Percentiles rank a stretch among this genome's conserved stretches.
These are phyloP conservation scores for Cyberlindnera xylosilytica DNA, from an alignment of 805 yeast genomes.

Conservation along the genomic window DNA sequence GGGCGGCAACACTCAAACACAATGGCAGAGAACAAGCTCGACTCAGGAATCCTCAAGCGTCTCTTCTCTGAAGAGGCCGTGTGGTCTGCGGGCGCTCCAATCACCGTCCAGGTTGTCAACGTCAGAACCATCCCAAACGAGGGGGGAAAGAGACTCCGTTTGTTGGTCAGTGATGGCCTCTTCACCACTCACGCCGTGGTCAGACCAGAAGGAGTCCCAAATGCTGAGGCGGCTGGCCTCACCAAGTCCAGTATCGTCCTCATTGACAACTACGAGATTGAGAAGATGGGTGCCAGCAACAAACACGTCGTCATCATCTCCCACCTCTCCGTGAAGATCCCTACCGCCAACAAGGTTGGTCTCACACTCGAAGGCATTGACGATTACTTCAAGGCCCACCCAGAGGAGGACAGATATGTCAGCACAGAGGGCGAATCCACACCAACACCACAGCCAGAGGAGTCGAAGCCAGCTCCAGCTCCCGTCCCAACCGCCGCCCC, in stretches of 20 bases:
- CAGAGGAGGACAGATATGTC: constrained; percentile 42
- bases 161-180: constrained; percentile 51
- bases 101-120: constrained; percentile 36
- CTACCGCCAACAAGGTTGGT: constrained; percentile 37
- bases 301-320: constrained; percentile 31
- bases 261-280: constrained; percentile 39
- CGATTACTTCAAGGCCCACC: constrained; percentile 55
- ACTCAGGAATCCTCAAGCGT: constrained; percentile 17
- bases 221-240: constrained; percentile 43
- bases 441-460: constrained; percentile 20
- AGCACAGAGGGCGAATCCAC: constrained; percentile 22
- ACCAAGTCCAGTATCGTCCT: constrained; percentile 42
- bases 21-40: constrained; percentile 11
- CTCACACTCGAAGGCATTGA: constrained; percentile 45
- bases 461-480: constrained; percentile 10
- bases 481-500: constrained; percentile 9
- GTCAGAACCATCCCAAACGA: constrained; percentile 37
- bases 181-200: constrained; percentile 49
- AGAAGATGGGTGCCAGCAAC: constrained; percentile 34
- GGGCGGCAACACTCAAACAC: neutral
- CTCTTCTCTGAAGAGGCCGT: constrained; percentile 21
- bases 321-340: constrained; percentile 27
- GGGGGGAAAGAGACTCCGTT: constrained; percentile 39
- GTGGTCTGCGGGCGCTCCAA: constrained; percentile 24
- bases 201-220: constrained; percentile 46